Conservation (phyloP, 179 eudicot genomes). For the Sideroxylon spinosum region DNA sequence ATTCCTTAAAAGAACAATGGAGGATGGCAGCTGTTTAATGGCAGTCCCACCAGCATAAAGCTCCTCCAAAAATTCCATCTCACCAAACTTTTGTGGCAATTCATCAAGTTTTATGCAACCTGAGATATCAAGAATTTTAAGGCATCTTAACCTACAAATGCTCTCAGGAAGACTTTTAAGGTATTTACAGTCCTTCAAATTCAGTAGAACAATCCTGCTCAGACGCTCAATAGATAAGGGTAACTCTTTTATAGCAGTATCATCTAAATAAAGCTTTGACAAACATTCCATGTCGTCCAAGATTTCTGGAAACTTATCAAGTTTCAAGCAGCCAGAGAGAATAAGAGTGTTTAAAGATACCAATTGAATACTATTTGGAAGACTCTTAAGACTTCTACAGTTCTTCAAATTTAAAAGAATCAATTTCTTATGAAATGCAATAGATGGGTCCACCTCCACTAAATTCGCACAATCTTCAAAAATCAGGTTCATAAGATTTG, state of each 20-base stretch:
- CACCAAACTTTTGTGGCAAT: not conserved
- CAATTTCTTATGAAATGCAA: conserved; percentile 6
- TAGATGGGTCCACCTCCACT: not conserved
- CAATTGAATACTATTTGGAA: not conserved
- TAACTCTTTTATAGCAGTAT: not conserved
- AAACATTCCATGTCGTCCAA: not conserved
- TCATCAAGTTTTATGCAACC: not conserved
- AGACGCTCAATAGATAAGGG: not conserved
- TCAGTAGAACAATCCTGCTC: not conserved
- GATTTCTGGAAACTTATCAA: not conserved
- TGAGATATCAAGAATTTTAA: not conserved
- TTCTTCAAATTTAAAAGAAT: not conserved
- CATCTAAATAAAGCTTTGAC: not conserved
- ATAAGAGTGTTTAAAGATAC: not conserved
- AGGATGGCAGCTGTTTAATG: not conserved
- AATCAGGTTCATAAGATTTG: not conserved
- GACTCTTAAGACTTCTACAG: conserved; percentile 5
- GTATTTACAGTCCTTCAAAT: not conserved
- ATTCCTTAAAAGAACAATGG: too few species aligned
- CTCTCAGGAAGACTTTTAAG: not conserved
- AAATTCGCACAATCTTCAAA: not conserved
- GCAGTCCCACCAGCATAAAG: not conserved
- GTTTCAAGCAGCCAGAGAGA: conserved; percentile 11
- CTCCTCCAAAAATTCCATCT: not conserved
- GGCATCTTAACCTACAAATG: not conserved